phyloP scores from a whole-genome alignment of 768 basidiomycete genomes.

The Russula sp. region DNA sequence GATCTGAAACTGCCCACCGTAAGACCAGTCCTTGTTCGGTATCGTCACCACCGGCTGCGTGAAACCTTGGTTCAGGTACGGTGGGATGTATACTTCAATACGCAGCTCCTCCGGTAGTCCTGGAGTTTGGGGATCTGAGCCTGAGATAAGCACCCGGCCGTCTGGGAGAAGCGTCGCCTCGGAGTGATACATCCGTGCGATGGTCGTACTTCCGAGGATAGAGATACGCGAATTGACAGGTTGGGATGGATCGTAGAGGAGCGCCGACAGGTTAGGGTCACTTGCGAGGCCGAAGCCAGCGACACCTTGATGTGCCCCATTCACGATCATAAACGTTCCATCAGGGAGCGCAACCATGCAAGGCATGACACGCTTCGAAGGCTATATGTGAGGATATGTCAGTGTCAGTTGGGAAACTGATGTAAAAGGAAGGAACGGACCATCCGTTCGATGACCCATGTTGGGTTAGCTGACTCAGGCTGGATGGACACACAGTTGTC shows the following conservation, averaged over 20 bases:
- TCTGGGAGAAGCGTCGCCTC: conserved; percentile 70
- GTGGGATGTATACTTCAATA: conserved; percentile 77
- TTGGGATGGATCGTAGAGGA: conserved; percentile 63
- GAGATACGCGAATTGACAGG: conserved; percentile 58
- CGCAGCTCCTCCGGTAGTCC: conserved; percentile 74
- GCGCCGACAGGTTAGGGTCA: conserved; percentile 55
- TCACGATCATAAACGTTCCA: conserved; percentile 72
- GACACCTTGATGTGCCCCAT: conserved; percentile 63
- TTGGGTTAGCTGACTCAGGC: conserved; percentile 55
- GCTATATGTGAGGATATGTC: background rate
- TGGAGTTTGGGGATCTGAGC: conserved; percentile 61
- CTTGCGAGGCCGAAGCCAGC: conserved; percentile 49
- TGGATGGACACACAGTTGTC: conserved; percentile 69
- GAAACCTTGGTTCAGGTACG: conserved; percentile 65
- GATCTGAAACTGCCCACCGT: conserved; percentile 46
- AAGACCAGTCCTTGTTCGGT: background rate
- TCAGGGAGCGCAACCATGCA: conserved; percentile 68
- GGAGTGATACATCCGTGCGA: conserved; percentile 75
- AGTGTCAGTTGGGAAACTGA: background rate
- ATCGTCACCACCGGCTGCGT: conserved; percentile 59
- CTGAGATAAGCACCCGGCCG: conserved; percentile 68
- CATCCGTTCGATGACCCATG: conserved; percentile 77
- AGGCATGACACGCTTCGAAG: conserved; percentile 23
- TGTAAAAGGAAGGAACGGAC: conserved; percentile 48
- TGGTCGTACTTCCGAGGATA: conserved; percentile 59